These are phyloP conservation scores for Misopates orontium DNA, from an alignment of 257 asterid species.

Conservation along the genomic window DNA sequence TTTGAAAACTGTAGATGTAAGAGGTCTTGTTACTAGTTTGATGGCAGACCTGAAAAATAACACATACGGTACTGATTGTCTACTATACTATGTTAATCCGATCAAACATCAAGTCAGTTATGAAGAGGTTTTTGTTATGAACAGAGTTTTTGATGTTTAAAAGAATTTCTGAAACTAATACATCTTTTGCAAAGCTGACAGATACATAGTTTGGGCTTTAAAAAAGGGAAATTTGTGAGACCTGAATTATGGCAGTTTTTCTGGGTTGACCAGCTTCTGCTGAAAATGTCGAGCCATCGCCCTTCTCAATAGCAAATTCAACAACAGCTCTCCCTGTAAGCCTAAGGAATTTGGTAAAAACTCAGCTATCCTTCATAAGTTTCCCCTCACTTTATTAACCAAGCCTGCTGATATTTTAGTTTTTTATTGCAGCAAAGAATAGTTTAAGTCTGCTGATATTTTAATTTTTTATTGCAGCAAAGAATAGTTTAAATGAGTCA, in stretches of 20 bases:
- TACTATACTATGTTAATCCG: conserved; percentile 3
- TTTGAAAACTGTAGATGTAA: no score
- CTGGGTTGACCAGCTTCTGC: conserved; percentile 85
- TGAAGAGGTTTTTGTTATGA: background rate
- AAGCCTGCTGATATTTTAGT: conserved; percentile 6
- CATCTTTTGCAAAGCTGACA: conserved; percentile 2
- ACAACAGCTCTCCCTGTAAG: conserved; percentile 92
- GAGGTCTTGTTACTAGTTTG: no score
- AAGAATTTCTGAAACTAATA: background rate
- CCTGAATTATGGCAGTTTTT: conserved; percentile 67
- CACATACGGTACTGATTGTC: no score
- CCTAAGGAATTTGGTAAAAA: conserved; percentile 47
- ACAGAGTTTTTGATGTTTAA: background rate
- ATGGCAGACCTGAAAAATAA: no score
- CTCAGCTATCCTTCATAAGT: conserved; percentile 24
- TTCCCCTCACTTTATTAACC: conserved; percentile 3
- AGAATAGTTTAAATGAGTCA: background rate
- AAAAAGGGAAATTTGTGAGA: conserved; percentile 27
- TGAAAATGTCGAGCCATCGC: conserved; percentile 83
- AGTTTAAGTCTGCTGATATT: conserved; percentile 2
- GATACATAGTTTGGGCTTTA: conserved; percentile 9
- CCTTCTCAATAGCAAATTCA: conserved; percentile 84
- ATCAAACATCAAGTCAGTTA: background rate
- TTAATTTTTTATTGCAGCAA: conserved; percentile 15
- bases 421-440: conserved; percentile 13